Evolutionary conservation across 2,329 filamentous ascomycete genomes (phyloP).

Genomic region (Fusarium chaquense): DNA sequence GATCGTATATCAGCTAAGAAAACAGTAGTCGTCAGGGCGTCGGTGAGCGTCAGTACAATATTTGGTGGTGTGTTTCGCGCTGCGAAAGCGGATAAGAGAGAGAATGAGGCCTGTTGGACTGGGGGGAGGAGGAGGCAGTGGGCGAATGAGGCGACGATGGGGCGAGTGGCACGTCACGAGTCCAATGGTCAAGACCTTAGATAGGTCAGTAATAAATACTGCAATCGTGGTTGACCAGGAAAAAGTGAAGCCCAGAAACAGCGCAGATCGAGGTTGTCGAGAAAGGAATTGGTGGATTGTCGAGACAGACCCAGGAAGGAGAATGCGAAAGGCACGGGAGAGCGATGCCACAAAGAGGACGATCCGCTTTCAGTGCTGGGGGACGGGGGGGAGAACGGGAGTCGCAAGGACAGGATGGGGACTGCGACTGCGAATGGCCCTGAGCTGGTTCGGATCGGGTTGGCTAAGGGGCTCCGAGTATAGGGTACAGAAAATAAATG

Average conservation of each 20-base stretch:
- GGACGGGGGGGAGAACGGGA: conserved; percentile 22
- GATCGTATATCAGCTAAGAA: conserved; percentile 34
- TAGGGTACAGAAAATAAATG: neutral
- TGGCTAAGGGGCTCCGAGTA: conserved; percentile 1
- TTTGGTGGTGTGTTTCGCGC: conserved; percentile 48
- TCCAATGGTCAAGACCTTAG: conserved; percentile 37
- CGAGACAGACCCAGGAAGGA: conserved; percentile 42
- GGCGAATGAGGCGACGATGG: conserved; percentile 48
- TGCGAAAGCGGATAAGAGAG: conserved; percentile 44
- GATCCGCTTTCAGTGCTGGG: conserved; percentile 44
- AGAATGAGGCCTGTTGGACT: conserved; percentile 30
- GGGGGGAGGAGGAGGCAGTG: conserved; percentile 37
- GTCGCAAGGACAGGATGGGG: conserved; percentile 35
- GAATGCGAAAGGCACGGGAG: conserved; percentile 46
- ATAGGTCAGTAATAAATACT: conserved; percentile 30
- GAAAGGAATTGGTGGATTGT: conserved; percentile 39
- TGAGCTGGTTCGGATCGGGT: conserved; percentile 24
- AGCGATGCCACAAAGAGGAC: conserved; percentile 42
- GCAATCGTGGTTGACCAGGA: conserved; percentile 29
- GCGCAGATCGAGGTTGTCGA: conserved; percentile 38
- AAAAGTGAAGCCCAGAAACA: conserved; percentile 39
- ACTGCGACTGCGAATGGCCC: conserved; percentile 32
- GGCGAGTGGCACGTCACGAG: conserved; percentile 47
- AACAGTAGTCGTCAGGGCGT: conserved; percentile 46
- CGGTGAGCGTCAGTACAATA: conserved; percentile 39